Evolutionary conservation across 371 early-diverging fungal genomes (phyloP), one percentile per base, ranked within the genome.

Genomic region (Apophysomyces variabilis): DNA sequence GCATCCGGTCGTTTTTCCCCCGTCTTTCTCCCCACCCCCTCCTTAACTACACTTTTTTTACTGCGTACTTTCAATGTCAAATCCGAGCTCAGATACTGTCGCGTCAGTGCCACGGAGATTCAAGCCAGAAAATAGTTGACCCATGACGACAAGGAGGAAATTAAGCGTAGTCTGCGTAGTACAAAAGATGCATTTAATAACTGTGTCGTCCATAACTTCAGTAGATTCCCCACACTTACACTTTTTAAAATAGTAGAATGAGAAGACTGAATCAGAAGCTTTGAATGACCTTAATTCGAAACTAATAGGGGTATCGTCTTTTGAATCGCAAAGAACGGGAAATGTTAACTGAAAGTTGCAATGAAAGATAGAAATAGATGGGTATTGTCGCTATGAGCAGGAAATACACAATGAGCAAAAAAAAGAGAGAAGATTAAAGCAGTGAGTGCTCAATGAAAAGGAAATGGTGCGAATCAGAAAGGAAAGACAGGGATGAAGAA

Each of bases 51-150:
- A 44, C 12, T 38, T 6, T 50, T 50, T 35, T 36, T 67, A 26
- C 59, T 56, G 58, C 71, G 75, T 85, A 80, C 85, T 82, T 72
- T 82, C 85, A 35, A 85, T 73, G 69, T 85, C 85, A 65, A 85
- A 76, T 58, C 66, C 67, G 36, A 81, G 70, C 67, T 85, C 85
- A 71, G 83, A 79, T 14, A 80, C 78, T 61, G 71, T 65, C 26
- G 76, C 69, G 32, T 76, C 74, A 60, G 60, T 67, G 37, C 73
- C 63, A 44, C 82, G 79, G 50, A 77, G 70, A 63, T 70, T 75
- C 61, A 82, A 69, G 57, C 75, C 73, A 13, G 82, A 67, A 35
- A 82, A 60, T 32, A 82, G 47, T 66, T 82, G 82, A 11, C 82
- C 82, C 82, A 82, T 82, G 54, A 50, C 54, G 54, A 50, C 54